Conservation (phyloP, 2,329 filamentous ascomycete species). For the Trichoderma polysporum region DNA sequence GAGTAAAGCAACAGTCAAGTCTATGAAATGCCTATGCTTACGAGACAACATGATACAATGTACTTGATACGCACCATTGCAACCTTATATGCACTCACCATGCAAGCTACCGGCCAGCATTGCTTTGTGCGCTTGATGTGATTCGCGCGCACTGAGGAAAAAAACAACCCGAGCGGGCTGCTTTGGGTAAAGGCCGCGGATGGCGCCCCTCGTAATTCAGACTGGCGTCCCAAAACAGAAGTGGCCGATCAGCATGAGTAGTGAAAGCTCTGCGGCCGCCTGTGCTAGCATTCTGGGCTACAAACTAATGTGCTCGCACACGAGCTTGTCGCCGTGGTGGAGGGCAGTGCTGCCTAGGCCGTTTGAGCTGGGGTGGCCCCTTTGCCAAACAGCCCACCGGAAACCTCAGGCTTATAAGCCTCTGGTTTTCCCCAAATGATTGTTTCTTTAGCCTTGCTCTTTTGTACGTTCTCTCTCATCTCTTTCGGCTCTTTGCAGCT, state of each 20-base stretch:
- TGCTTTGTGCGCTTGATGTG: neutral
- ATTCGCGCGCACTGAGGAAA: neutral
- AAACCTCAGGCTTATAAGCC: conserved; percentile 1
- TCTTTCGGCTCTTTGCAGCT: neutral
- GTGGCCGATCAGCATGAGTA: conserved; percentile 8
- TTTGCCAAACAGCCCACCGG: conserved; percentile 6
- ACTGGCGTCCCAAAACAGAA: conserved; percentile 12
- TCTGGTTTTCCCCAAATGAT: neutral
- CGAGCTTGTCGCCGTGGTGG: conserved; percentile 10
- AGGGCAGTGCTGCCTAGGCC: conserved; percentile 19
- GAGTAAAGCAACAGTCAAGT: neutral
- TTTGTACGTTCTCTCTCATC: neutral
- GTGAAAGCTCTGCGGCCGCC: neutral
- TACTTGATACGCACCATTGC: neutral
- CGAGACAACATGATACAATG: neutral
- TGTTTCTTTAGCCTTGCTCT: conserved; percentile 10
- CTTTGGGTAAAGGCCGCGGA: conserved; percentile 1
- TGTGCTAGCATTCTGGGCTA: neutral
- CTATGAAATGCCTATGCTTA: neutral
- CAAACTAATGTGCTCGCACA: neutral
- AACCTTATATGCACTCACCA: neutral
- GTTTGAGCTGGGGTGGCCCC: conserved; percentile 16
- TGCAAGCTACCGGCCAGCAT: neutral
- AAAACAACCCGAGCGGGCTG: neutral
- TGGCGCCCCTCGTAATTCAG: neutral